phyloP scores from a whole-genome alignment of 495 filamentous ascomycete species.

The Trichocladium uniseriatum region DNA sequence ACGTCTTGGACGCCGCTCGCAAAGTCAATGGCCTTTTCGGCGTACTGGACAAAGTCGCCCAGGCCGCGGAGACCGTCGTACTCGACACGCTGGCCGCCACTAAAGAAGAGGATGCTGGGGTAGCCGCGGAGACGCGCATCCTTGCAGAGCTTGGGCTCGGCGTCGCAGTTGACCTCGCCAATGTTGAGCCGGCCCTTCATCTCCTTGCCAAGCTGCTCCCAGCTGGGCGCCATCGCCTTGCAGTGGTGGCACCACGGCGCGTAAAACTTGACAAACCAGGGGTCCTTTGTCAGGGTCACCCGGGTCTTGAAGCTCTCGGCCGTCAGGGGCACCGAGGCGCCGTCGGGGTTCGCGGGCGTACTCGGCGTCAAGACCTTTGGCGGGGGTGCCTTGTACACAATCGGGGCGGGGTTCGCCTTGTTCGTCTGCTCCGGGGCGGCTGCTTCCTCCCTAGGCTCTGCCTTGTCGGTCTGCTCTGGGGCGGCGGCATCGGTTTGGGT shows the following conservation, averaged over 20 bases:
- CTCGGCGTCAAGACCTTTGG: conserved; percentile 39
- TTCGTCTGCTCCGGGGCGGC: not conserved
- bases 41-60: conserved; percentile 79
- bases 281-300: conserved; percentile 79
- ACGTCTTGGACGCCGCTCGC: conserved; percentile 72
- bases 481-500: not conserved
- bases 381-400: not conserved
- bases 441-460: not conserved
- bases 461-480: not conserved
- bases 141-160: conserved; percentile 76
- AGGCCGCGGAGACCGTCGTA: conserved; percentile 89
- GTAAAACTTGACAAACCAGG: conserved; percentile 99
- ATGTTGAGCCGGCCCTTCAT: conserved; percentile 82
- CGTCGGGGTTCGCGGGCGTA: conserved; percentile 59
- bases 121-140: conserved; percentile 69
- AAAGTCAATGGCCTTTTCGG: conserved; percentile 75
- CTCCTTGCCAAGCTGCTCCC: conserved; percentile 80
- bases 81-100: conserved; percentile 80
- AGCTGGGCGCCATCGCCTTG: conserved; percentile 81
- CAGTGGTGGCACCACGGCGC: conserved; percentile 96
- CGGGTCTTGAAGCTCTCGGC: conserved; percentile 78
- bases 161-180: conserved; percentile 93
- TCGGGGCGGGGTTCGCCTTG: conserved; percentile 9
- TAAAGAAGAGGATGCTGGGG: conserved; percentile 89
- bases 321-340: conserved; percentile 63